Evolutionary conservation across 495 filamentous ascomycete species (phyloP).

Genomic region (Tuber aestivum): DNA sequence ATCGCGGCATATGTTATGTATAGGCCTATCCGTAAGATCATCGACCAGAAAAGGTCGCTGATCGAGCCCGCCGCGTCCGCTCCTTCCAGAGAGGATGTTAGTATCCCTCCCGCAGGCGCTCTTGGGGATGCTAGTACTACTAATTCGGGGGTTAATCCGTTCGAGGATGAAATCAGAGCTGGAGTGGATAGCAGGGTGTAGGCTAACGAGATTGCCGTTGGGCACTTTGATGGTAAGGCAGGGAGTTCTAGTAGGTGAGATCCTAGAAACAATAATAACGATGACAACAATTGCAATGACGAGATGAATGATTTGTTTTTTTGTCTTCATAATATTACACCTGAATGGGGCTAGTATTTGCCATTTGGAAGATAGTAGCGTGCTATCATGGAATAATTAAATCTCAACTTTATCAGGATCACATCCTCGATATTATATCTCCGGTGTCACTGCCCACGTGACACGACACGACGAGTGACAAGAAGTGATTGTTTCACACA

Average conservation of each 20-base stretch:
- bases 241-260: neutral
- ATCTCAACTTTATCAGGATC: neutral
- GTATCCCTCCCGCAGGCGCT: neutral
- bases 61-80: neutral
- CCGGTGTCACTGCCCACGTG: no score
- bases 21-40: constrained; percentile 64
- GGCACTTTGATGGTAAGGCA: neutral
- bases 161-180: neutral
- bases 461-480: no score
- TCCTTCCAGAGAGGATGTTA: neutral
- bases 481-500: no score
- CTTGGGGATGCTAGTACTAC: neutral
- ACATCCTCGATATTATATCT: no score
- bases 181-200: neutral
- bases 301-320: neutral
- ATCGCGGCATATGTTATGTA: constrained; percentile 65
- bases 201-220: neutral
- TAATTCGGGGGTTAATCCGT: neutral
- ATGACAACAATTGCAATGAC: neutral
- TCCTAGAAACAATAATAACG: neutral
- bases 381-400: neutral
- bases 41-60: constrained; percentile 47
- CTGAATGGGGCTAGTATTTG: neutral
- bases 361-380: neutral
- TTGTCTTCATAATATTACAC: neutral